Evolutionary conservation across 2,329 filamentous ascomycete genomes (phyloP).

Genomic region (Aspergillus quadricinctus): DNA sequence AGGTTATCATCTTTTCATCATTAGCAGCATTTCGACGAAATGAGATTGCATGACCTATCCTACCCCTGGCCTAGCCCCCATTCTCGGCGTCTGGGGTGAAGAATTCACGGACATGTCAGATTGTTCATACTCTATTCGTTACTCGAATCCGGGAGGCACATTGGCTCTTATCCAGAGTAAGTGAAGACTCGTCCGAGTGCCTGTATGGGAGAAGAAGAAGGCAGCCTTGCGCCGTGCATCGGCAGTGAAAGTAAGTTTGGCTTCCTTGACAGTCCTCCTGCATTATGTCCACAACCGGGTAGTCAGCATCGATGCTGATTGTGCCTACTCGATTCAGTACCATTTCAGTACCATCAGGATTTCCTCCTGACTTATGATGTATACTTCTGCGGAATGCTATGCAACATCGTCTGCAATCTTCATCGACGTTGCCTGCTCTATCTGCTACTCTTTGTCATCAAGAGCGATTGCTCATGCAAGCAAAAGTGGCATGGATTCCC

Average conservation of each 20-base stretch:
- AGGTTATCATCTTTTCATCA: neutral
- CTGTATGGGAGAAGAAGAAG: constrained; percentile 2
- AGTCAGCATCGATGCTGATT: neutral
- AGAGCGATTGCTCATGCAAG: constrained; percentile 14
- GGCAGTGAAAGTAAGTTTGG: constrained; percentile 5
- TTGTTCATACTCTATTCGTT: neutral
- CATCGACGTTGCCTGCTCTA: constrained; percentile 11
- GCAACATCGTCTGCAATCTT: constrained; percentile 10
- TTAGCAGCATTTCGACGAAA: neutral
- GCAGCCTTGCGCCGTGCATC: constrained; percentile 12
- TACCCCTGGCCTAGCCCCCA: neutral
- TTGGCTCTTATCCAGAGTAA: neutral
- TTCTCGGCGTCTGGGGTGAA: neutral
- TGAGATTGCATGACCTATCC: neutral
- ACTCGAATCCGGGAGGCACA: neutral
- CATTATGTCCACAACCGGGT: neutral
- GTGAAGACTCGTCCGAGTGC: neutral
- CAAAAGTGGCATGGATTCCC: constrained; percentile 47
- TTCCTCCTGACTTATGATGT: neutral
- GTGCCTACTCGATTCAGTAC: neutral
- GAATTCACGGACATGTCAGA: neutral
- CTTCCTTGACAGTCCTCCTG: neutral
- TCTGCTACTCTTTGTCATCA: constrained; percentile 2
- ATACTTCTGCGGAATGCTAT: constrained; percentile 5
- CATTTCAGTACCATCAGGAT: neutral